Base-by-base conservation (phyloP, 106 monocot species). In the Allium fistulosum region DNA sequence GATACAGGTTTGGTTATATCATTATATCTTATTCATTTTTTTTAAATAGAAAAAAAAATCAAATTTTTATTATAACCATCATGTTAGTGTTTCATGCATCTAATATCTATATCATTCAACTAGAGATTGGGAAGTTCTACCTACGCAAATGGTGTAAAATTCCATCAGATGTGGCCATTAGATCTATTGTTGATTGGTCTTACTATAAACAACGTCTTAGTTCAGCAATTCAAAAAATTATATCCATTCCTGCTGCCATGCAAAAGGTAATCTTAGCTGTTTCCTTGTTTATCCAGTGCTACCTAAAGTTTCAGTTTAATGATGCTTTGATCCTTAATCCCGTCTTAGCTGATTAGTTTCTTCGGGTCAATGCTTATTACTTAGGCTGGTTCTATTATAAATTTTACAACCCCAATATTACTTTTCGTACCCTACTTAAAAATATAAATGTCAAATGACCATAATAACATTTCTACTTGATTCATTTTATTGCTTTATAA, bases 241-340 rank as follows among this genome's bases (percentile, higher is more conserved):
- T 97, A 57, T 92, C 92, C 9, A 97, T 97, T 82, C 96, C 96
- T 88, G 96, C 96, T 56, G 96, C 96, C 74, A 97, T 97, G 96
- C 96, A 97, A 78, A 97, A 97, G 88, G 96, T 92, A 12, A 51
- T 51, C 11, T 57, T 58, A 53, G 14, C 12, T 9, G 9, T 49
- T 17, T 63, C 9, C 13, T 57, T 51, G 13, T 66, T 27, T 50
- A 57, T 37, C 11, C 8, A 59, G 12, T 17, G 52, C 51, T 53
- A 16, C 46, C 14, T 46, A 7, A 15, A 17, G 22, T 58, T 10
- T 66, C 28, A 74, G 51, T 67, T 15, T 52, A 7, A 57, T 46
- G 6, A 37, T 37, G 37, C 37, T 62, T 22, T 52, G 53, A 48
- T 46, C 15, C 14, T 55, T 55, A 55, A 37, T 37, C 37, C 37